Evolutionary conservation across 208 protist species (phyloP).

Genomic region (Trypanosoma boissoni): DNA sequence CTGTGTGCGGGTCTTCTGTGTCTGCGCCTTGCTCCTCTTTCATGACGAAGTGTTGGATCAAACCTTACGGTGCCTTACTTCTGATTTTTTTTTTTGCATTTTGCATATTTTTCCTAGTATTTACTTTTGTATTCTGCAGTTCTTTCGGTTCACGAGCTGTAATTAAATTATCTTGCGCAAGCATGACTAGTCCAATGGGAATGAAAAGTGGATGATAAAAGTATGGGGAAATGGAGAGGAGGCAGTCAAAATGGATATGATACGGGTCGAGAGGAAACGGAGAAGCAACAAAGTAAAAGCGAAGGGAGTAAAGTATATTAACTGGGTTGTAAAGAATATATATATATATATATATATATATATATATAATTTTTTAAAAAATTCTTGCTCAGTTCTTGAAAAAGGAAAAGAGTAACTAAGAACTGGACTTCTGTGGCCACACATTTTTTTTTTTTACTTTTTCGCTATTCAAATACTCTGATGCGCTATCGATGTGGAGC

Average conservation of each 20-base stretch:
- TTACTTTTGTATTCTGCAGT: background rate
- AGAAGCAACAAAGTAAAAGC: background rate
- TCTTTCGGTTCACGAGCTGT: constrained; percentile 7
- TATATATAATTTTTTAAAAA: constrained; percentile 1
- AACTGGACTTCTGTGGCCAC: too few relatives aligned
- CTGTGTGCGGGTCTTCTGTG: constrained; percentile 1
- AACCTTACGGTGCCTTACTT: constrained; percentile 22
- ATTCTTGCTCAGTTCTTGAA: constrained; percentile 1
- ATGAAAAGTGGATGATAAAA: background rate
- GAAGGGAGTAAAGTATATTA: constrained; percentile 5
- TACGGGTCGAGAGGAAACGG: background rate
- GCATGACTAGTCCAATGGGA: constrained; percentile 4
- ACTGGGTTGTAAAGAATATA: background rate
- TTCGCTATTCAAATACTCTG: background rate
- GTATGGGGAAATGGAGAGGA: background rate
- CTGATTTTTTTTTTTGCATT: constrained; percentile 1
- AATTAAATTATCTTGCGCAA: constrained; percentile 11
- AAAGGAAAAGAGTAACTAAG: background rate
- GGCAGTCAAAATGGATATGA: background rate
- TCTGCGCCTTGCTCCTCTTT: constrained; percentile 2
- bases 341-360: constrained; percentile 12
- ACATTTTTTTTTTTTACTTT: too few relatives aligned
- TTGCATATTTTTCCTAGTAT: constrained; percentile 4
- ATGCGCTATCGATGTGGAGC: constrained; percentile 14
- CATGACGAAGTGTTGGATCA: constrained; percentile 23